Evolutionary conservation across 208 protist species (phyloP), one percentile per base, ranked within the genome.

Genomic region (Crithidia sp.): DNA sequence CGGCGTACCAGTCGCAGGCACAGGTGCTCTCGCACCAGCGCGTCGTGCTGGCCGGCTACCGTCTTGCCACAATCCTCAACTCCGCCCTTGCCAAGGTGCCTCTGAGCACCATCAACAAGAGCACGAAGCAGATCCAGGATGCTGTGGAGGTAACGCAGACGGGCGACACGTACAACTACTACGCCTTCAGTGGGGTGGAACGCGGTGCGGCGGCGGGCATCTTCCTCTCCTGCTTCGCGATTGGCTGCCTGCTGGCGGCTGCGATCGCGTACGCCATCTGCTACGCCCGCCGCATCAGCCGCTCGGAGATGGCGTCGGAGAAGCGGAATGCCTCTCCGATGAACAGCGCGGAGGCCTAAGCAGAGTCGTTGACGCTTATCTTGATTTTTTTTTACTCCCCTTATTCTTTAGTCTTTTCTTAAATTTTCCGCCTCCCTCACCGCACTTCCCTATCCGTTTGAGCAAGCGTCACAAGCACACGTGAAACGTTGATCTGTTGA

Each of bases 1-100:
- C 76, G 5, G 49, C 69, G 5, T 91, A 91, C 77, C 54, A 70
- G 66, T 17, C 52, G 41, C 41, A 61, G 37, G 66, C 59, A 37
- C 60, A 54, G 66, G 56, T 57, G n/a, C 47, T 64, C 12, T 47
- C 56, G 39, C 57, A 44, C 54, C 49, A 54, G 49, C 72, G 71
- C 17, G 77, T 82, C 9, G 67, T 66, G 17, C 77, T 82, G 36
- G 77, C 77, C 58, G 77, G 77, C 58, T 78, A 82, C 77, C 77
- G 77, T 52, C 63, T 82, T 12, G 77, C 65, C 44, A 61, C 63
- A 8, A 62, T 78, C 40, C 57, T 82, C 56, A 82, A 82, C 67
- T 41, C 14, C 16, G 56, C 69, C 12, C 73, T 82, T 54, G 71
- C 64, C 44, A 55, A 19, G 19, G 69, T 74, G 37, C 49, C 69